Evolutionary conservation across 2,329 filamentous ascomycete genomes (phyloP).

Genomic region (Penicillium polonicum): DNA sequence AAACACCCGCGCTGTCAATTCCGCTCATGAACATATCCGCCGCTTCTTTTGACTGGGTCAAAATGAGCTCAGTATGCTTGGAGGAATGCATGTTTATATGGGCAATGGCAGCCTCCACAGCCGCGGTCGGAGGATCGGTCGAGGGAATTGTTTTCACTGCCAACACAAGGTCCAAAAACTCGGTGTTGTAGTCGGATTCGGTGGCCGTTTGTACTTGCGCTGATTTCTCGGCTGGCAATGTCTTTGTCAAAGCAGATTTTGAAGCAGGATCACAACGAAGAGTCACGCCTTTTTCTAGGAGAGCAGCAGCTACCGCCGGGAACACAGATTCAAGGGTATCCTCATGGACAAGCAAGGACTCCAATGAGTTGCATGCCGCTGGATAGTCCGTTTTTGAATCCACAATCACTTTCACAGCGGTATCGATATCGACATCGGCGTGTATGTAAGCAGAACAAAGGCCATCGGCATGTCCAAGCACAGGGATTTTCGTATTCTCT

Average conservation of each 20-base stretch:
- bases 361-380: slow-evolving; percentile 91
- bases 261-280: slow-evolving; percentile 74
- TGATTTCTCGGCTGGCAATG: slow-evolving; percentile 45
- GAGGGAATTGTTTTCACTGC: slow-evolving; percentile 74
- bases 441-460: slow-evolving; percentile 86
- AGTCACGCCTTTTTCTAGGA: slow-evolving; percentile 73
- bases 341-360: slow-evolving; percentile 84
- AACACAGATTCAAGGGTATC: slow-evolving; percentile 66
- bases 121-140: slow-evolving; percentile 25
- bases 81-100: slow-evolving; percentile 94
- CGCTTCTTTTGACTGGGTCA: slow-evolving; percentile 66
- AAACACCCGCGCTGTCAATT: slow-evolving; percentile 87
- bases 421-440: slow-evolving; percentile 67
- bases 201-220: slow-evolving; percentile 62
- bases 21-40: slow-evolving; percentile 81
- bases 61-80: slow-evolving; percentile 88
- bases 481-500: slow-evolving; percentile 85
- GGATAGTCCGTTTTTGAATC: slow-evolving; percentile 95
- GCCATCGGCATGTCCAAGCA: slow-evolving; percentile 93
- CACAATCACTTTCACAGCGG: slow-evolving; percentile 73
- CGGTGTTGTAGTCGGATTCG: slow-evolving; percentile 76
- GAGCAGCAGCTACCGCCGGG: slow-evolving; percentile 68
- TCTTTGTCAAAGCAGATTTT: slow-evolving; percentile 60
- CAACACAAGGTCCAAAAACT: slow-evolving; percentile 81
- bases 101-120: slow-evolving; percentile 67